Conservation (phyloP, 139 green algal species). For the Penium margaritaceum region DNA sequence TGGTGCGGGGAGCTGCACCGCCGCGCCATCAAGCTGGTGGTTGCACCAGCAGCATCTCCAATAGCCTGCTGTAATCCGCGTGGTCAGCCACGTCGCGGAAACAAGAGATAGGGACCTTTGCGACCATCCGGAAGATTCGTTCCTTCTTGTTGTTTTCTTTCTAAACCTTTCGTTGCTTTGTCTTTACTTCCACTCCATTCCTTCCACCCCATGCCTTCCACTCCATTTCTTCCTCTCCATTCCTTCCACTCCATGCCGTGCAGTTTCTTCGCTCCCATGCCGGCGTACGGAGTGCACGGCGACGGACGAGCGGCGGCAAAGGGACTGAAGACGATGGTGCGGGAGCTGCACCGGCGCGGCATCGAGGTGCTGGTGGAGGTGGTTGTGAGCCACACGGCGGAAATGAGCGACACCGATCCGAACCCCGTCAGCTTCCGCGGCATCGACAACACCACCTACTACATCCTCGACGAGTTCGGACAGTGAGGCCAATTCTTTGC, state of each 20-base stretch:
- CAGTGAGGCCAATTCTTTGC: no score
- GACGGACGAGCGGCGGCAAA: constrained; percentile 17
- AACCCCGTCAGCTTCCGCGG: constrained; percentile 79
- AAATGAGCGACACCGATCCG: constrained; percentile 84
- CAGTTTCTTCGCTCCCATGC: constrained; percentile 87
- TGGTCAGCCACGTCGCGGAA: no score
- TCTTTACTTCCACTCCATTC: no score
- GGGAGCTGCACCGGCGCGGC: constrained; percentile 70
- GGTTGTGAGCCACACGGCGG: constrained; percentile 97
- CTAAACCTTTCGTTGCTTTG: no score
- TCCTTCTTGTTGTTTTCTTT: no score
- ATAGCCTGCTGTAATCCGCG: no score
- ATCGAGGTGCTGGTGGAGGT: constrained; percentile 92
- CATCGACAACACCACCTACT: constrained; percentile 93
- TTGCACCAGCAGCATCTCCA: no score
- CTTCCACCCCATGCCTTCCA: no score
- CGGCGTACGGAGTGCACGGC: constrained; percentile 53
- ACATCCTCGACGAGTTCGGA: constrained; percentile 72
- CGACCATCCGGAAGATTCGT: no score
- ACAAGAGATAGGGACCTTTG: no score
- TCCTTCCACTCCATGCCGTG: not conserved
- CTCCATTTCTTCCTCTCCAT: not conserved
- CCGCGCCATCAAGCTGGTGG: no score
- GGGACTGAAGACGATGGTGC: constrained; percentile 89
- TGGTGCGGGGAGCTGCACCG: no score